Evolutionary conservation across 345 rosid species (phyloP).

Genomic region (Dipteronia sinensis): DNA sequence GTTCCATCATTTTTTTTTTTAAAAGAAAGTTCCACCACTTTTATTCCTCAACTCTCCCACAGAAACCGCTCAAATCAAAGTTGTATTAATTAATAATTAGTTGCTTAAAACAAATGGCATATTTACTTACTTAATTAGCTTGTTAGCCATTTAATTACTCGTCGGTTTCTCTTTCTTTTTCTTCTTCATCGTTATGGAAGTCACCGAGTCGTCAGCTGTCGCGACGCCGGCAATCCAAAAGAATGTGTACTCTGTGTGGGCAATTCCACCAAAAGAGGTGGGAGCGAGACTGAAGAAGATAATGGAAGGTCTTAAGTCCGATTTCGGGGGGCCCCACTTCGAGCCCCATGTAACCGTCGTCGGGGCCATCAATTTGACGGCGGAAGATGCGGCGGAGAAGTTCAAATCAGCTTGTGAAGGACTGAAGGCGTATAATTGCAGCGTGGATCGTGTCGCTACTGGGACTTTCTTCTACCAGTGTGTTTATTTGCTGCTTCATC

Average conservation of each 20-base stretch:
- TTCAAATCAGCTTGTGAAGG: conserved; percentile 67
- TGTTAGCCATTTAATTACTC: too few species aligned
- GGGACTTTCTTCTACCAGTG: conserved; percentile 82
- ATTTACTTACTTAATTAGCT: too few species aligned
- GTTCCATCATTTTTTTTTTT: too few species aligned
- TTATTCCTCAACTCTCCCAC: too few species aligned
- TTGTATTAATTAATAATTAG: too few species aligned
- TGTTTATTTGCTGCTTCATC: conserved; percentile 67
- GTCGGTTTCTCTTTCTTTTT: too few species aligned
- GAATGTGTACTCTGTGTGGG: conserved; percentile 82
- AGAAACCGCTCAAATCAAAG: too few species aligned
- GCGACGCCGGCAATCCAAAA: conserved; percentile 5
- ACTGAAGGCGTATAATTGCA: conserved; percentile 49
- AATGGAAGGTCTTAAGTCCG: conserved; percentile 72
- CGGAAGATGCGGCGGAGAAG: conserved; percentile 62
- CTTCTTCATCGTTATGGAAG: conserved; percentile 16
- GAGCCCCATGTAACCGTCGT: conserved; percentile 86
- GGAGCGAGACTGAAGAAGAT: conserved; percentile 45
- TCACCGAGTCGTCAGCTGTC: conserved; percentile 1
- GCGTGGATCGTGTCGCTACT: conserved; percentile 58
- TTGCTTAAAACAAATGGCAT: too few species aligned
- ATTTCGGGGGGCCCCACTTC: conserved; percentile 74
- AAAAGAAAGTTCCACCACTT: too few species aligned
- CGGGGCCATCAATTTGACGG: conserved; percentile 55
- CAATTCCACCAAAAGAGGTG: conserved; percentile 62